Evolutionary conservation across 2,329 filamentous ascomycete genomes (phyloP).

Genomic region (Monilinia fructigena): DNA sequence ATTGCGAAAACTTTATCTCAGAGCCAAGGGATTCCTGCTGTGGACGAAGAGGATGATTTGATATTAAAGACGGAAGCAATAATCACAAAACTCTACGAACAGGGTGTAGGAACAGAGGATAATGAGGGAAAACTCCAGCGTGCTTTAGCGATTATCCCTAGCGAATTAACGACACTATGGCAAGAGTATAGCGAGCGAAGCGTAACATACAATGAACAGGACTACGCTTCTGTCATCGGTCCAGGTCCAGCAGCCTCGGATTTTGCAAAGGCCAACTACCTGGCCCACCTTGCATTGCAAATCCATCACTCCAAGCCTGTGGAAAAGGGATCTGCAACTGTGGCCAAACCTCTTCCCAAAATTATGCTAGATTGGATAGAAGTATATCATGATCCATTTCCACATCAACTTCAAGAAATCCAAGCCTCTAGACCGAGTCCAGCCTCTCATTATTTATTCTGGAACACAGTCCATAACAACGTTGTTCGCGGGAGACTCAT

Average conservation of each 20-base stretch:
- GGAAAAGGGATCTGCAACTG: slow-evolving; percentile 27
- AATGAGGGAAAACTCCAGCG: slow-evolving; percentile 56
- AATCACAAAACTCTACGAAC: slow-evolving; percentile 63
- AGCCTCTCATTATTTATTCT: slow-evolving; percentile 74
- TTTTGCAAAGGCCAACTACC: slow-evolving; percentile 72
- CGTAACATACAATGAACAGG: slow-evolving; percentile 50
- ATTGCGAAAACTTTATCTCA: slow-evolving; percentile 71
- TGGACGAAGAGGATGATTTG: slow-evolving; percentile 69
- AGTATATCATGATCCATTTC: slow-evolving; percentile 69
- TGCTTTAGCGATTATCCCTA: slow-evolving; percentile 54
- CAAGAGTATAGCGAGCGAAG: slow-evolving; percentile 48
- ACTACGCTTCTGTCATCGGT: slow-evolving; percentile 61
- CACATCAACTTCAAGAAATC: slow-evolving; percentile 65
- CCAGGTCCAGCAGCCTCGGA: slow-evolving; percentile 60
- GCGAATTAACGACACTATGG: slow-evolving; percentile 56
- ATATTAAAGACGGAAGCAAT: slow-evolving; percentile 74
- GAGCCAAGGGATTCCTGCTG: slow-evolving; percentile 54
- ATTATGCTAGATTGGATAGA: slow-evolving; percentile 83
- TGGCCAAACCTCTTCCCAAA: slow-evolving; percentile 63
- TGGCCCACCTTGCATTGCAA: slow-evolving; percentile 75
- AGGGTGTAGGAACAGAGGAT: slow-evolving; percentile 56
- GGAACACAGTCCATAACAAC: slow-evolving; percentile 76
- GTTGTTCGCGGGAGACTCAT: slow-evolving; percentile 73
- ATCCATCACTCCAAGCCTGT: slow-evolving; percentile 68
- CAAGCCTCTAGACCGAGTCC: slow-evolving; percentile 66